A percentile compares a stretch with the other conserved stretches of the same genome.
These are phyloP conservation scores for Lactarius akahatsu DNA, from an alignment of 768 basidiomycete species.

Conservation along the genomic window DNA sequence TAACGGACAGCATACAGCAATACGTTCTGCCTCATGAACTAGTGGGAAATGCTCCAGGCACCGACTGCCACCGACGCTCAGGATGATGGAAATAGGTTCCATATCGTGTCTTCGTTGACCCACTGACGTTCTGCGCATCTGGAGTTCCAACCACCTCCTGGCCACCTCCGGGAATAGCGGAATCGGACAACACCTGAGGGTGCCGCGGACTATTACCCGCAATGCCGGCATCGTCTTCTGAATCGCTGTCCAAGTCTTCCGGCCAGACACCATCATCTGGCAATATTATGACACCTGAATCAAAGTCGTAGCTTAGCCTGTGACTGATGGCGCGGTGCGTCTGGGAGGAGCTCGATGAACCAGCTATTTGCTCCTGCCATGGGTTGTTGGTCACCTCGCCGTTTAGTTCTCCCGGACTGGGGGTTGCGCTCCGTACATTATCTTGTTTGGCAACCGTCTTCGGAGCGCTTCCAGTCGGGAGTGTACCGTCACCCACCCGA, in stretches of 20 bases:
- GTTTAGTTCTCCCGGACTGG: conserved; percentile 7
- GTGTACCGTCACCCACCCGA: conserved; percentile 37
- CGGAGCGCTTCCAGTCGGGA: conserved; percentile 3
- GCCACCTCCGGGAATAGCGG: conserved; percentile 30
- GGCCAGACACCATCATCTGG: conserved; percentile 68
- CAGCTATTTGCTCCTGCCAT: conserved; percentile 55
- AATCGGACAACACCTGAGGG: conserved; percentile 44
- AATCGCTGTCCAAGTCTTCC: conserved; percentile 43
- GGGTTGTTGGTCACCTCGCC: conserved; percentile 44
- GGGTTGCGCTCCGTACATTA: conserved; percentile 15
- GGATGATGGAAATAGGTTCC: conserved; percentile 87
- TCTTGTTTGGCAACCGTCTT: conserved; percentile 27
- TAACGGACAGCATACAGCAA: neutral
- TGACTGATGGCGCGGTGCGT: conserved; percentile 42
- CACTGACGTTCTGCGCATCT: conserved; percentile 27
- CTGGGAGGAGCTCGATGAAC: conserved; percentile 34
- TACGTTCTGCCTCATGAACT: conserved; percentile 6
- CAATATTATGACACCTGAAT: conserved; percentile 84
- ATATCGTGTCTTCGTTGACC: conserved; percentile 46
- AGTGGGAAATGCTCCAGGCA: conserved; percentile 59
- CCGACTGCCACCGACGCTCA: conserved; percentile 56
- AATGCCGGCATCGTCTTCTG: conserved; percentile 46
- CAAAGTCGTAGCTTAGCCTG: conserved; percentile 80
- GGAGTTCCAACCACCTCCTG: conserved; percentile 30
- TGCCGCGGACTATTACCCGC: conserved; percentile 32